These are phyloP conservation scores for Botrytis hyacinthi DNA, from an alignment of 2,329 filamentous ascomycete species.

Conservation along the genomic window DNA sequence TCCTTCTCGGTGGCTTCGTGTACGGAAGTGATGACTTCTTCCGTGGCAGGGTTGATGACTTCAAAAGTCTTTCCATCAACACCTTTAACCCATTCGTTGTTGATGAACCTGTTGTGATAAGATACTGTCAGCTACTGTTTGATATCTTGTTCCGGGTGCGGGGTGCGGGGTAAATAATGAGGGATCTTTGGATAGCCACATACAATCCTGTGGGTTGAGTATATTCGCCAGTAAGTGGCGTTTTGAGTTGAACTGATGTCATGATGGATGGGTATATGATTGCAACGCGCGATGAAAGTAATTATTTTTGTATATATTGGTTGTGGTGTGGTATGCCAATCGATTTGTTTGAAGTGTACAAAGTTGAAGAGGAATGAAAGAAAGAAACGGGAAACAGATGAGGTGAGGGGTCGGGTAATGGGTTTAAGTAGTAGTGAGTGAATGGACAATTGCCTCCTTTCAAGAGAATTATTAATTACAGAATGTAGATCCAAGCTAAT, in stretches of 20 bases:
- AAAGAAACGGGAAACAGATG: neutral
- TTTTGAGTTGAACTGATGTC: conserved; percentile 34
- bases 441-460: neutral
- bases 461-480: neutral
- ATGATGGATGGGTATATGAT: conserved; percentile 28
- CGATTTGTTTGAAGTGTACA: neutral
- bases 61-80: conserved; percentile 89
- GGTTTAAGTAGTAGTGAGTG: conserved; percentile 2
- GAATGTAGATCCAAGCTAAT: neutral
- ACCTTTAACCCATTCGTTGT: conserved; percentile 84
- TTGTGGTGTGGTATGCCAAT: neutral
- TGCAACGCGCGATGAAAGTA: neutral
- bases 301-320: neutral
- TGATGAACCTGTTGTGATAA: conserved; percentile 59
- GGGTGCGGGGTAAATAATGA: conserved; percentile 24
- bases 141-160: neutral
- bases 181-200: conserved; percentile 22
- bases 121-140: conserved; percentile 13
- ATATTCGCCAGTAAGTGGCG: conserved; percentile 39
- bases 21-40: conserved; percentile 81
- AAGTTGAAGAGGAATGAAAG: neutral
- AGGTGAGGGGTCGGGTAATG: conserved; percentile 13
- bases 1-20: conserved; percentile 87
- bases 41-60: conserved; percentile 83
- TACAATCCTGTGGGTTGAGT: conserved; percentile 45